Base-by-base conservation (phyloP, 108 stramenopile genomes). In the Asterionellopsis glacialis region DNA sequence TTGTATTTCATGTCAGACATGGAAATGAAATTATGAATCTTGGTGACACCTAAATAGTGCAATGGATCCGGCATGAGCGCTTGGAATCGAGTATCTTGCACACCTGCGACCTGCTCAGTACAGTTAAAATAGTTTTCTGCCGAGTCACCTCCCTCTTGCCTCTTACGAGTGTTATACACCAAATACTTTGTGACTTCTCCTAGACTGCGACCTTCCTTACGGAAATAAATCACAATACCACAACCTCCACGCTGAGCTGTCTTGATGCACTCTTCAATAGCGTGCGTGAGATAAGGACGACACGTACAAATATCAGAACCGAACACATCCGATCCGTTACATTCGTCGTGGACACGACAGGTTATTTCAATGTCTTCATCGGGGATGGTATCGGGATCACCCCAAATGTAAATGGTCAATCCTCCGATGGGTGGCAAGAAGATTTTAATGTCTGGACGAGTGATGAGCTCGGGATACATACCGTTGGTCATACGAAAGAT, bases 1-100 rank as follows among this genome's bases (percentile, higher is more conserved):
- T 98, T 91, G 85, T 98, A 97, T 77, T 99, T 99, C 98, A 99
- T 99, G 74, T 99, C 97, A 57, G 77, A 80, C 98, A 99, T 99
- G 69, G 86, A 89, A 55, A 99, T 97, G 71, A 99, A 99, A 65
- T 95, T 91, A 64, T 96, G 88, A 67, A 96, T 96, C 76, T 94
- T 94, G 43, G 93, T 96, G 13, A 97, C 91, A 14, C 94, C 95
- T 53, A 96, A 71, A 66, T 90, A 96, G 77, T 99, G 98, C 16
- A 99, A 74, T 0, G 96, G 90, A 81, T 99, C 98, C 18, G 98
- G 98, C 98, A 99, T 99, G 48, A 99, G 70, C 1, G 97, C 95
- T 66, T 99, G 97, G 64, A 98, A 97, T 19, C 96, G 85, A 22
- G 97, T 95, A 62, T 97, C 97, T 70, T 96, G 94, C 0, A 96